Evolutionary conservation across 371 early-diverging fungal genomes (phyloP), one percentile per base, ranked within the genome.

Genomic region (Globomyces sp.): DNA sequence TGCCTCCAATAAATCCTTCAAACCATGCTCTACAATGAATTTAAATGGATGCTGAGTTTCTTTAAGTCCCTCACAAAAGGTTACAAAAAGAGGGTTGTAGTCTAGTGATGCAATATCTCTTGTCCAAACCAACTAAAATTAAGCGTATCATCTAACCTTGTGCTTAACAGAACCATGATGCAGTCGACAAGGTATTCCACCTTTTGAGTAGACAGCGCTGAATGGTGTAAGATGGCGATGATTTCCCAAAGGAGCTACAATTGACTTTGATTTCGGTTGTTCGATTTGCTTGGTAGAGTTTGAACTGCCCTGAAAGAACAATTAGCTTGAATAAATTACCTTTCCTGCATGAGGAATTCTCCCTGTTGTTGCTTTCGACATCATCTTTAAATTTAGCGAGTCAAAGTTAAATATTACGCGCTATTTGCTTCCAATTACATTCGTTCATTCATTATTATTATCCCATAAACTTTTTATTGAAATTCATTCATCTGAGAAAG

Each of bases 91-190:
- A 0, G 76, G 76, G 52, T 76, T 72, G 69, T 76, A 76, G n/a
- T 64, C 58, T 11, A 78, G 65, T 2, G 59, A 42, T 0, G 5
- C 8, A 0, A 74, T 66, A 3, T 65, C 64, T 45, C 53, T 59
- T 45, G 66, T 58, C 78, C 76, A 75, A 11, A 70, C 45, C n/a
- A 75, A 24, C 24, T 24, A 24, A 24, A 68, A 68, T 71, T 43
- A 36, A 46, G 10, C 68, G 3, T 5, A 50, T 5, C 4, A 42
- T 11, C 71, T 24, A 24, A 24, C 71, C 65, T 74, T 78, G 72
- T 79, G 79, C 62, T 76, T 76, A 39, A 79, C 74, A 13, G 79
- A 79, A 11, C 79, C 79, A 52, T 79, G 79, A 13, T 72, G 68
- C 0, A 79, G 63, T 3, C 75, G 71, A 61, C 75, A 79, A 24